phyloP scores from a whole-genome alignment of 805 yeast species.

The Zygosaccharomyces lentus region DNA sequence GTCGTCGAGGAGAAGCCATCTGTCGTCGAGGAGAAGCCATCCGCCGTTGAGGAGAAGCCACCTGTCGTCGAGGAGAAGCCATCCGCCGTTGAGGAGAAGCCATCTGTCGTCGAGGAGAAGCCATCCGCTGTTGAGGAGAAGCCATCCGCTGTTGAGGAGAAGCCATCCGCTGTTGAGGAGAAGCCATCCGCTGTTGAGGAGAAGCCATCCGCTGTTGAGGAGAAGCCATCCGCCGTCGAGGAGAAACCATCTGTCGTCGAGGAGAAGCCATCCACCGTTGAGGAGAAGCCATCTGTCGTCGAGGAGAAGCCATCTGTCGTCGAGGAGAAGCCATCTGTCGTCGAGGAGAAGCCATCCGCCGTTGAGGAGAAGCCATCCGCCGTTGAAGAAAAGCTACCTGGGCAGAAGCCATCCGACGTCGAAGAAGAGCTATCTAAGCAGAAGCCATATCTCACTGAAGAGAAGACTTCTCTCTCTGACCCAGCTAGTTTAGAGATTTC shows the following conservation, averaged over 20 bases:
- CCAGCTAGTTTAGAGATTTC: slow-evolving; percentile 8
- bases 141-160: background rate
- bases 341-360: background rate
- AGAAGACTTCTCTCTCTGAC: background rate
- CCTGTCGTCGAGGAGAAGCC: background rate
- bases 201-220: background rate
- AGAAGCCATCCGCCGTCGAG: background rate
- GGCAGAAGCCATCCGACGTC: background rate
- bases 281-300: background rate
- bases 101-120: background rate
- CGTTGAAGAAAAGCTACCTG: background rate
- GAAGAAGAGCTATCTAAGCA: background rate
- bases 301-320: background rate
- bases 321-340: background rate
- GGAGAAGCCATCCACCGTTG: background rate
- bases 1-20: background rate
- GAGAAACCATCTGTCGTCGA: background rate
- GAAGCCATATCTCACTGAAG: background rate
- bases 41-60: background rate
- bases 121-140: background rate
- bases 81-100: background rate
- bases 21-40: background rate
- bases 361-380: background rate
- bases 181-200: background rate
- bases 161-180: background rate